phyloP scores from a whole-genome alignment of 441 rosid genomes.

The Brassica hybrid region DNA sequence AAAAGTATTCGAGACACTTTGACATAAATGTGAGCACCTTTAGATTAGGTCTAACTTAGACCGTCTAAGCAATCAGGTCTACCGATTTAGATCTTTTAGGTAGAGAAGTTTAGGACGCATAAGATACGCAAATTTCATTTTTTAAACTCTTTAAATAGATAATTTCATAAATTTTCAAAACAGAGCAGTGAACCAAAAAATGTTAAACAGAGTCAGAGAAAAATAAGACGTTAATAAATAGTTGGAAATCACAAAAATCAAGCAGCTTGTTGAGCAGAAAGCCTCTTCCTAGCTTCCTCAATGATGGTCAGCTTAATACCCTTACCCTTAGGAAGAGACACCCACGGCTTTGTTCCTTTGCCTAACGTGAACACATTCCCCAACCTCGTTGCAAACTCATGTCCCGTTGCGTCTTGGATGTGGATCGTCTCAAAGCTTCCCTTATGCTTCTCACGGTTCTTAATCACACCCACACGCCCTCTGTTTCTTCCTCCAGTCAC shows the following conservation, averaged over 20 bases:
- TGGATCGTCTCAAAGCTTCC: constrained; percentile 78
- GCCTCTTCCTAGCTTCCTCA: constrained; percentile 76
- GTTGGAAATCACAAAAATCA: too few species aligned
- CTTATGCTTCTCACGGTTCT: constrained; percentile 75
- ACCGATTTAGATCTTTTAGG: not conserved
- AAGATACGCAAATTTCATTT: not conserved
- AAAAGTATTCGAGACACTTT: too few species aligned
- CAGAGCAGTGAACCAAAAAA: too few species aligned
- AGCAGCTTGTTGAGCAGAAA: constrained; percentile 49
- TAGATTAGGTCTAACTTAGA: not conserved
- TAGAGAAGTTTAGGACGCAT: too few species aligned
- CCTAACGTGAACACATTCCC: constrained; percentile 73
- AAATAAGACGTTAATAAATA: too few species aligned
- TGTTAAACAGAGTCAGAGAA: not conserved
- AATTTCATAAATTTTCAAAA: too few species aligned
- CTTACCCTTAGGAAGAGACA: constrained; percentile 74
- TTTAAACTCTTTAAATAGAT: not conserved
- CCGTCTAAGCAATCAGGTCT: not conserved
- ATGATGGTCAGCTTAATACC: constrained; percentile 74
- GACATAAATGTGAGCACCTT: too few species aligned
- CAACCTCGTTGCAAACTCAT: constrained; percentile 46
- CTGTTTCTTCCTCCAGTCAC: constrained; percentile 76
- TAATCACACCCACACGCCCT: constrained; percentile 73
- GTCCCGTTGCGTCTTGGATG: constrained; percentile 63
- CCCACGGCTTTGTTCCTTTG: constrained; percentile 70